Conservation (phyloP, 2,329 filamentous ascomycete species). For the Neobulgaria alba region DNA sequence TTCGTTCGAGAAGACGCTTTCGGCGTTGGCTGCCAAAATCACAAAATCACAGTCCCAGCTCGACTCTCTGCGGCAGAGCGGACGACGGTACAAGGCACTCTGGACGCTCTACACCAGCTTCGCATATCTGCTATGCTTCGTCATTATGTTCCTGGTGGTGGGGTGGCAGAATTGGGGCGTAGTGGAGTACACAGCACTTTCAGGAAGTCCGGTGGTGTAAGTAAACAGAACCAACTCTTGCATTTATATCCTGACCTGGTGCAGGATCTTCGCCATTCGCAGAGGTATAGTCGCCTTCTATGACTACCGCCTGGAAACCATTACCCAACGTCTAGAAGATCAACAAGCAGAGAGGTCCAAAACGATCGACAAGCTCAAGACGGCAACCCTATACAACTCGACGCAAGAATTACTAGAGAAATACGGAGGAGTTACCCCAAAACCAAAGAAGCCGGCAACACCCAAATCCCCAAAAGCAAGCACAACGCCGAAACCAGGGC, state of each 20-base stretch:
- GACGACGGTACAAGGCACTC: constrained; percentile 72
- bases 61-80: constrained; percentile 61
- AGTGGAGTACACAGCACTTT: constrained; percentile 69
- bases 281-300: constrained; percentile 61
- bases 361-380: constrained; percentile 91
- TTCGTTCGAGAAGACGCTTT: constrained; percentile 86
- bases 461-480: constrained; percentile 17
- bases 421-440: constrained; percentile 56
- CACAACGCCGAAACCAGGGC: constrained; percentile 21
- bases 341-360: constrained; percentile 71
- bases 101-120: constrained; percentile 88
- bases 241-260: constrained; percentile 15
- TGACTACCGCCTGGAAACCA: constrained; percentile 67
- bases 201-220: constrained; percentile 71
- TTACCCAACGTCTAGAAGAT: constrained; percentile 61
- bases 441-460: constrained; percentile 23
- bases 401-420: constrained; percentile 90
- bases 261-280: constrained; percentile 72
- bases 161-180: constrained; percentile 72
- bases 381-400: constrained; percentile 91
- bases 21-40: constrained; percentile 75
- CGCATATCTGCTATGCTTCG: constrained; percentile 77
- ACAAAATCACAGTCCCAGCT: constrained; percentile 63
- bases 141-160: constrained; percentile 76
- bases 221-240: constrained; percentile 21